Evolutionary conservation across 73 alveolate genomes (phyloP).

Genomic region (Halteria grandinella): DNA sequence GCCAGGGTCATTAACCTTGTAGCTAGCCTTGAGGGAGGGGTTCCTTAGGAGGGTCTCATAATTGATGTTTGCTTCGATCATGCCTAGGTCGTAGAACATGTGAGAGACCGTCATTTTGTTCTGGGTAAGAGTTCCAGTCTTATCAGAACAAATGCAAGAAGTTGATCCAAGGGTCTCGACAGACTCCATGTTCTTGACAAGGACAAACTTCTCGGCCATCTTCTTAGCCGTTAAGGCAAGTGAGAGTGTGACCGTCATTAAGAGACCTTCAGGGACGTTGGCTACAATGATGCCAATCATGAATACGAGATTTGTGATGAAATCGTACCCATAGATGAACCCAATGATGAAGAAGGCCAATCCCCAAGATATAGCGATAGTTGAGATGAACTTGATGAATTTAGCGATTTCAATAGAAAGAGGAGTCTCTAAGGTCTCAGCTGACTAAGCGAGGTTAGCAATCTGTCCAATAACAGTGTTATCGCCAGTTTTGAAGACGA

Average conservation of each 20-base stretch:
- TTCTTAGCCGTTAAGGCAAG: slow-evolving; percentile 95
- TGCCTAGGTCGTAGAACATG: slow-evolving; percentile 87
- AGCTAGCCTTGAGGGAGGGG: background rate
- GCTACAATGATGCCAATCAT: slow-evolving; percentile 97
- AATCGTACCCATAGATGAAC: slow-evolving; percentile 78
- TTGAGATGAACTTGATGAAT: slow-evolving; percentile 91
- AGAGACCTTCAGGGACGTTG: slow-evolving; percentile 97
- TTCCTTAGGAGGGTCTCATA: slow-evolving; percentile 61
- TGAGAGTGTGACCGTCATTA: slow-evolving; percentile 92
- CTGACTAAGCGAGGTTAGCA: slow-evolving; percentile 92
- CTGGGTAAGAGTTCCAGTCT: slow-evolving; percentile 97
- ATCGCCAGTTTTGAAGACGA: slow-evolving; percentile 95
- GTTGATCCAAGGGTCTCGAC: slow-evolving; percentile 98
- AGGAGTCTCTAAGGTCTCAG: slow-evolving; percentile 88
- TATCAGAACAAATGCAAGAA: slow-evolving; percentile 97
- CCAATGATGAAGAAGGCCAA: slow-evolving; percentile 84
- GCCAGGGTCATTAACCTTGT: slow-evolving; percentile 35
- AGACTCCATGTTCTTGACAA: slow-evolving; percentile 94
- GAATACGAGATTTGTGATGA: slow-evolving; percentile 84
- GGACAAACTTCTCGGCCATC: slow-evolving; percentile 86
- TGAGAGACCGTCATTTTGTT: slow-evolving; percentile 95
- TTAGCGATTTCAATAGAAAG: slow-evolving; percentile 89
- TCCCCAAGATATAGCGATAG: slow-evolving; percentile 90
- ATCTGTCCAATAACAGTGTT: slow-evolving; percentile 96
- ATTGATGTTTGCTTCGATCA: slow-evolving; percentile 81